Percentiles rank a stretch among this genome's conserved stretches.
phyloP scores from a whole-genome alignment of 116 monocot genomes.

The Cymodocea nodosa region DNA sequence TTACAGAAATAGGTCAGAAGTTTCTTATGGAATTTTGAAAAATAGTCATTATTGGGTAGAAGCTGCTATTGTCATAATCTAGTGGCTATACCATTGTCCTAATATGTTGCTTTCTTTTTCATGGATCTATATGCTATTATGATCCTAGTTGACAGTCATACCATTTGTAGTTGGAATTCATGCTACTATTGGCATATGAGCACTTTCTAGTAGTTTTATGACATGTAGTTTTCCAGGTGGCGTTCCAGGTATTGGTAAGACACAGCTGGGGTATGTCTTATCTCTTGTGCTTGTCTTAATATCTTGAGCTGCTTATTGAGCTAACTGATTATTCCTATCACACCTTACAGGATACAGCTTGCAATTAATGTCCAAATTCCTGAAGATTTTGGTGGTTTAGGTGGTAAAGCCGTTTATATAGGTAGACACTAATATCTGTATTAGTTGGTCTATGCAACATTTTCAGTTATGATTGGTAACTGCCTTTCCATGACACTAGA shows the following conservation, averaged over 20 bases:
- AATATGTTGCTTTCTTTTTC: background rate
- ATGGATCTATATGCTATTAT: background rate
- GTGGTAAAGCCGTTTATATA: constrained; percentile 91
- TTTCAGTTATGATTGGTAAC: constrained; percentile 1
- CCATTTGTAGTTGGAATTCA: background rate
- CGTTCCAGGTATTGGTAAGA: constrained; percentile 97
- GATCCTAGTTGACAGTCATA: background rate
- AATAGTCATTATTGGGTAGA: background rate
- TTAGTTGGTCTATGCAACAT: background rate
- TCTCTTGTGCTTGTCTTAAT: background rate
- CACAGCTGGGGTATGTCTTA: constrained; percentile 72
- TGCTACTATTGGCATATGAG: no score
- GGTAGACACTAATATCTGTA: constrained; percentile 23
- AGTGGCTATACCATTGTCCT: background rate
- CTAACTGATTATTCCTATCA: constrained; percentile 4
- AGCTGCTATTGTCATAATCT: background rate
- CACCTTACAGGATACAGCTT: constrained; percentile 76
- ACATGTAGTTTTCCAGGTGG: constrained; percentile 61
- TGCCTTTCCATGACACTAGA: constrained; percentile 26
- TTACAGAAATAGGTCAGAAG: constrained; percentile 82
- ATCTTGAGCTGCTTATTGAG: background rate
- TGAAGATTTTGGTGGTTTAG: constrained; percentile 59
- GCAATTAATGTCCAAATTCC: constrained; percentile 94
- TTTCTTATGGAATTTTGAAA: background rate
- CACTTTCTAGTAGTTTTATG: background rate